Conservation (phyloP, 208 protist species). For the Wallacemonas sp. region DNA sequence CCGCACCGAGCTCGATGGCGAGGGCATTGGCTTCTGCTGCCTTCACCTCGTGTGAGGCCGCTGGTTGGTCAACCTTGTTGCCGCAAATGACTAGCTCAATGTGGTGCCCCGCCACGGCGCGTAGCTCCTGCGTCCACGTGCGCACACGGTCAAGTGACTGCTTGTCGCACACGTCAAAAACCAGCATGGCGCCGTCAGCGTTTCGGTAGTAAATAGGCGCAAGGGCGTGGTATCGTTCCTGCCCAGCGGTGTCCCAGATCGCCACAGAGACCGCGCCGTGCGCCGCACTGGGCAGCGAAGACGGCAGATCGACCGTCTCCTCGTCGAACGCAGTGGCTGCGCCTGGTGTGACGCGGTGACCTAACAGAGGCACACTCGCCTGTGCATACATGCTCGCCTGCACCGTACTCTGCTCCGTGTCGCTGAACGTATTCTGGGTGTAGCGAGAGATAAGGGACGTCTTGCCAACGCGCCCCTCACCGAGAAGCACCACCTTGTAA, state of each 20-base stretch:
- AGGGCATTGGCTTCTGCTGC: slow-evolving; percentile 59
- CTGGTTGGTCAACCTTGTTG: slow-evolving; percentile 92
- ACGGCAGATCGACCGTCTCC: background rate
- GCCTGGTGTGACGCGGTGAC: slow-evolving; percentile 5
- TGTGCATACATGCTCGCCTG: slow-evolving; percentile 68
- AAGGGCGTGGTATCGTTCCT: slow-evolving; percentile 84
- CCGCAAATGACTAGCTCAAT: slow-evolving; percentile 92
- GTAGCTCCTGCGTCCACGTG: slow-evolving; percentile 95
- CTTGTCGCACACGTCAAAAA: slow-evolving; percentile 96
- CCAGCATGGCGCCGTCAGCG: slow-evolving; percentile 86
- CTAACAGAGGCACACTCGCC: slow-evolving; percentile 50
- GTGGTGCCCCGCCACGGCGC: slow-evolving; percentile 85
- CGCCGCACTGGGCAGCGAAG: background rate
- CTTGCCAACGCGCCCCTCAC: slow-evolving; percentile 86
- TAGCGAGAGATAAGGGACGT: slow-evolving; percentile 78
- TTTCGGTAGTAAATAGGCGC: slow-evolving; percentile 88
- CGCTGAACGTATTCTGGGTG: slow-evolving; percentile 64
- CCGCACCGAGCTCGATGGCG: slow-evolving; percentile 54
- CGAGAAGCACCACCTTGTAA: slow-evolving; percentile 82
- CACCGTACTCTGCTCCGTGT: slow-evolving; percentile 56
- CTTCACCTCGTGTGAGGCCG: slow-evolving; percentile 70
- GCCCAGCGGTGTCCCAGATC: slow-evolving; percentile 76
- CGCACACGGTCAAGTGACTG: slow-evolving; percentile 92
- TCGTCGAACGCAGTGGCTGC: slow-evolving; percentile 6
- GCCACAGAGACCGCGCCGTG: slow-evolving; percentile 42